Percentiles rank a stretch among this genome's conserved stretches.
Conservation (phyloP, 108 stramenopile species). For the Seminavis robusta region DNA sequence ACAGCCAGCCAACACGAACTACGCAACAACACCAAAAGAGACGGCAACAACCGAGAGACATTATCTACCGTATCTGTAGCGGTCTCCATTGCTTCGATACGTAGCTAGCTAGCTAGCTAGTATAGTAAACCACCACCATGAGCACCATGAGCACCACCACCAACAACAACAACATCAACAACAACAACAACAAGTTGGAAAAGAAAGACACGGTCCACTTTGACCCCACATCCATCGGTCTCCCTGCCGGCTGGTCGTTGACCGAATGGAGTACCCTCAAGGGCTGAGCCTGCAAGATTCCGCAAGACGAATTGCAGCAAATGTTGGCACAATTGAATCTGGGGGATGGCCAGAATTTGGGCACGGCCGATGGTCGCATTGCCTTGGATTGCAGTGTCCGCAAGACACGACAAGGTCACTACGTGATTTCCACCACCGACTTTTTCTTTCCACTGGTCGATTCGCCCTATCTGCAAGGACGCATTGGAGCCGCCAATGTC, state of each 20-base stretch:
- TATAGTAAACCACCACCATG: no score
- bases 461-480: constrained; percentile 77
- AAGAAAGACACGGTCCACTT: constrained; percentile 59
- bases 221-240: constrained; percentile 67
- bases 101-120: no score
- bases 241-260: constrained; percentile 67
- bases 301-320: constrained; percentile 71
- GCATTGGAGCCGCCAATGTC: constrained; percentile 86
- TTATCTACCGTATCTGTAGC: no score
- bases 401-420: constrained; percentile 58
- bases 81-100: no score
- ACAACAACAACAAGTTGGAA: background rate
- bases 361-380: constrained; percentile 67
- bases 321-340: constrained; percentile 59
- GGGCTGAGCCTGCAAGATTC: constrained; percentile 91
- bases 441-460: constrained; percentile 88
- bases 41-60: no score
- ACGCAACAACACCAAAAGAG: no score
- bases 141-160: no score
- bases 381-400: constrained; percentile 77
- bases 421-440: constrained; percentile 69
- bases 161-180: background rate
- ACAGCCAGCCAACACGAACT: no score
- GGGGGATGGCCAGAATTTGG: constrained; percentile 76
- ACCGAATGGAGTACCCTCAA: constrained; percentile 75